phyloP scores from a whole-genome alignment of 225 moss, liverwort and hornwort genomes.

The Polytrichum commune region DNA sequence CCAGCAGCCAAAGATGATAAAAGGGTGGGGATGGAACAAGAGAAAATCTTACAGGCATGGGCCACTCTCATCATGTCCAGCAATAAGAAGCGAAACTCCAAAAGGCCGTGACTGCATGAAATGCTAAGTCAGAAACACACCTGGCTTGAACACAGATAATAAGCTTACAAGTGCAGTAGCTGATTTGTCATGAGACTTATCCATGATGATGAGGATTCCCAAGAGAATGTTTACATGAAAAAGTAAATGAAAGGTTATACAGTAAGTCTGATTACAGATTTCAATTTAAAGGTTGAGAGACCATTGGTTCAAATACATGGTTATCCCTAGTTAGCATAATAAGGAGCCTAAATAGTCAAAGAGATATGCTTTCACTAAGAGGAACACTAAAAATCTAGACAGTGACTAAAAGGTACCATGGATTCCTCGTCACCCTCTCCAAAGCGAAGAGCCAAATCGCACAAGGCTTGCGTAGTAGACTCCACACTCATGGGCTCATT shows the following conservation, averaged over 20 bases:
- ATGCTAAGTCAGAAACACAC: background rate
- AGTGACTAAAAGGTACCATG: conserved; percentile 41
- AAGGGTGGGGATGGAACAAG: background rate
- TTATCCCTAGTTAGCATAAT: too few relatives aligned
- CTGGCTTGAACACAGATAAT: too few relatives aligned
- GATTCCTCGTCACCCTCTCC: conserved; percentile 97
- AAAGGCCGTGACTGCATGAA: conserved; percentile 83
- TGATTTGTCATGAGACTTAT: too few relatives aligned
- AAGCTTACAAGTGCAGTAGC: too few relatives aligned
- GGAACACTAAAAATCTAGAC: background rate
- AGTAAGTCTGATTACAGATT: too few relatives aligned
- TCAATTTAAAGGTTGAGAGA: too few relatives aligned
- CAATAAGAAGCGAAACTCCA: conserved; percentile 95
- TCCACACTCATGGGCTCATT: conserved; percentile 96
- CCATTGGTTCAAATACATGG: too few relatives aligned
- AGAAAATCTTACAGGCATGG: conserved; percentile 75
- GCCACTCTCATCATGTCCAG: conserved; percentile 86
- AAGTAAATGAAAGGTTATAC: too few relatives aligned
- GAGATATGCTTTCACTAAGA: background rate
- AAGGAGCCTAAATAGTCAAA: too few relatives aligned
- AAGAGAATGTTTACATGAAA: too few relatives aligned
- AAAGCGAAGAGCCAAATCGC: conserved; percentile 89
- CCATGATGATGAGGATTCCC: too few relatives aligned
- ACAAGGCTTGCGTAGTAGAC: conserved; percentile 93
- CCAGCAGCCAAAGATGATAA: background rate